Percentiles rank a stretch among this genome's conserved stretches.
phyloP scores from a whole-genome alignment of 2,329 filamentous ascomycete genomes.

The Fusarium odoratissimum region DNA sequence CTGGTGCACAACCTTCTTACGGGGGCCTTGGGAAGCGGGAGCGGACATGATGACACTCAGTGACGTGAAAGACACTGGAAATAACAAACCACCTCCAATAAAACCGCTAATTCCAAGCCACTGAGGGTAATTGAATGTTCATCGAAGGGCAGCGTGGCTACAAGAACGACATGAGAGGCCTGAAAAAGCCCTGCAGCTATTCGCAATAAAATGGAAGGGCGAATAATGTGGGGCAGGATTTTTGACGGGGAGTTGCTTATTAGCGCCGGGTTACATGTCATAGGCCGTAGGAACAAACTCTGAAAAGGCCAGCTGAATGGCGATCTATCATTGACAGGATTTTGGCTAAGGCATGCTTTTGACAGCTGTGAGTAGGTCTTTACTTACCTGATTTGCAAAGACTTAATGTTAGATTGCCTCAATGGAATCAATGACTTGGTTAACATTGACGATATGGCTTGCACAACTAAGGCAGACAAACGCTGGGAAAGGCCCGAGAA shows the following conservation, averaged over 20 bases:
- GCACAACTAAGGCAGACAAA: neutral
- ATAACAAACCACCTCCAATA: too few relatives aligned
- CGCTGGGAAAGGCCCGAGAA: neutral
- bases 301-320: neutral
- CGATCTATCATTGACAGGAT: constrained; percentile 1
- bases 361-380: neutral
- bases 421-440: too few relatives aligned
- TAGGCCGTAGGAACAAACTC: constrained; percentile 23
- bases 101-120: neutral
- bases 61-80: neutral
- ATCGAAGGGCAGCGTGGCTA: neutral
- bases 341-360: neutral
- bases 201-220: constrained; percentile 14
- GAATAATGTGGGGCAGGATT: constrained; percentile 22
- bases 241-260: constrained; percentile 28
- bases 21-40: constrained; percentile 41
- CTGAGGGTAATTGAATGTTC: neutral
- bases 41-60: constrained; percentile 40
- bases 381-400: neutral
- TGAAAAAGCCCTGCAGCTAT: constrained; percentile 22
- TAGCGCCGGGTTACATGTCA: constrained; percentile 29
- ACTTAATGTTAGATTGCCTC: neutral
- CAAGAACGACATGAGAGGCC: neutral
- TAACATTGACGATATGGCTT: neutral
- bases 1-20: constrained; percentile 71